A percentile compares a stretch with the other conserved stretches of the same genome.
Conservation (phyloP, 805 yeast species). For the Phaffomyces opuntiae region DNA sequence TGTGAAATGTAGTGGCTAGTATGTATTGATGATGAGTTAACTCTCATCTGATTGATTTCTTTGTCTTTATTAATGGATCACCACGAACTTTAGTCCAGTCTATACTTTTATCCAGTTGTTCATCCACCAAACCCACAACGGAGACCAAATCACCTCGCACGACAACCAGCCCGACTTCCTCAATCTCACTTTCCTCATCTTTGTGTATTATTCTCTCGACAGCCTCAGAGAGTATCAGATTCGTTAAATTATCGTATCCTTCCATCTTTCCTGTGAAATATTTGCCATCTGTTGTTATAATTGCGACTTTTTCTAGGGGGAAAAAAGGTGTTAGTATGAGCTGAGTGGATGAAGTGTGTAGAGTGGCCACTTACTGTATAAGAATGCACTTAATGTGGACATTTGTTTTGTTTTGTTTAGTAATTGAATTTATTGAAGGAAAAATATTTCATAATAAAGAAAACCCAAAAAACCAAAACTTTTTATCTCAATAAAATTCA, state of each 20-base stretch:
- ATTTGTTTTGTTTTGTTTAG: constrained; percentile 2
- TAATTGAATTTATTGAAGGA: neutral
- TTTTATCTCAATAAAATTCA: neutral
- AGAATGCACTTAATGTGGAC: constrained; percentile 18
- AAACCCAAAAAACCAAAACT: neutral
- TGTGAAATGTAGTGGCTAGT: no score
- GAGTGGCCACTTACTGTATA: constrained; percentile 15
- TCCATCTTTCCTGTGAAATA: constrained; percentile 40
- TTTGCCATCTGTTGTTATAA: constrained; percentile 52
- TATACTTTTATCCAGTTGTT: constrained; percentile 29
- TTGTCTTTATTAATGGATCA: constrained; percentile 20
- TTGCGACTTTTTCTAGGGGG: constrained; percentile 38
- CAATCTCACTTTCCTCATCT: constrained; percentile 17
- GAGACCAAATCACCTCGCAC: constrained; percentile 56
- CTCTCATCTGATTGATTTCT: constrained; percentile 12
- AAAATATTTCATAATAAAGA: neutral
- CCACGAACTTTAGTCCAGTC: constrained; percentile 27
- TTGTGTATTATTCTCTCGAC: constrained; percentile 44
- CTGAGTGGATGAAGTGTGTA: no score
- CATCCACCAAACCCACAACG: constrained; percentile 48
- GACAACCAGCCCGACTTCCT: constrained; percentile 40
- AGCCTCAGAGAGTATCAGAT: constrained; percentile 46
- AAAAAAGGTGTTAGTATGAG: constrained; percentile 9
- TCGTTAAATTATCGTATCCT: constrained; percentile 63
- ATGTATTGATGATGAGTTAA: no score